Evolutionary conservation across 176 grass and related monocot species (phyloP), one percentile per base, ranked within the genome.

Genomic region (Elaeis guineensis): DNA sequence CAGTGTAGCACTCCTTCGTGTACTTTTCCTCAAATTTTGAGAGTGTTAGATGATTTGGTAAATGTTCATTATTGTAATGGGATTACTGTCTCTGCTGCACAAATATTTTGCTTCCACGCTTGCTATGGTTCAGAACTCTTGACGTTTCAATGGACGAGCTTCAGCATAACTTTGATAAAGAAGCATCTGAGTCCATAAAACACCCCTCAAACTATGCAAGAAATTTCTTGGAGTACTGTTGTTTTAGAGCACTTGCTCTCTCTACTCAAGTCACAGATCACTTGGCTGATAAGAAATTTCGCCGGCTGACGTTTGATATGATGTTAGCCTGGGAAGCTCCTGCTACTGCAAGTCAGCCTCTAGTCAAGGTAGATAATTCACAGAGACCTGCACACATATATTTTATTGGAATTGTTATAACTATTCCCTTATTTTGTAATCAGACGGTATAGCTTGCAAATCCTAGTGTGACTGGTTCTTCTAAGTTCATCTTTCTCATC

Each of bases 261-360:
- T 67, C 57, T 55, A 80, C 83, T 58, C 81, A 91, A 65, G 76
- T 80, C 69, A 58, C 81, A 28, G 87, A 83, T 51, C 86, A 91
- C 79, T 78, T 91, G 44, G 72, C 83, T 50, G 87, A 97, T 63
- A 90, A 79, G 79, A 79, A 54, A 55, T 72, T 97, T 61, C 75
- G 70, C 0, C 75, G 73, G 23, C 62, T 91, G 19, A 85, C 83
- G 50, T 97, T 97, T 88, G 92, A 97, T 63, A 97, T 97, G 92
- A 97, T 97, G 92, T 69, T 97, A 72, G 87, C 87, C 58, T 97
- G 92, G 92, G 92, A 97, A 57, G 57, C 79, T 63, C 81, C 90
- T 61, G 74, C 78, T 54, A 80, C 80, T 62, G 72, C 72, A 79
- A 79, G 69, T 63, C 83, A 97, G 64, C 69, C 71, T 63, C 58